Evolutionary conservation across 805 yeast genomes (phyloP).

Genomic region (Alloascoidea africana): DNA sequence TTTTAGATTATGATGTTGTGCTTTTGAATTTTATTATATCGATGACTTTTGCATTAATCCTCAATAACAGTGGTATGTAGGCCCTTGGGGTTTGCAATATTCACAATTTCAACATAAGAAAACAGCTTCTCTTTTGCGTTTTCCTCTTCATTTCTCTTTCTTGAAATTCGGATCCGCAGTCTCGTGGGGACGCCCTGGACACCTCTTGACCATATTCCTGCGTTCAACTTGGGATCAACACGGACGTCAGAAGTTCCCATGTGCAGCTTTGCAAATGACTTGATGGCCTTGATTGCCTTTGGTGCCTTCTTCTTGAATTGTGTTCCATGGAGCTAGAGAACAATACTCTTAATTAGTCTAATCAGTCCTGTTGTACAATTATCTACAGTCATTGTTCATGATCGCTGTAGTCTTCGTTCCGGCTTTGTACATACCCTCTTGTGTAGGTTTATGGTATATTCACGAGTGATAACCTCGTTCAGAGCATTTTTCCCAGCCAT

Average conservation of each 20-base stretch:
- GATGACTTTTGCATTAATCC: slow-evolving; percentile 54
- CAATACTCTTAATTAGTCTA: background rate
- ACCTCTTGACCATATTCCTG: slow-evolving; percentile 99
- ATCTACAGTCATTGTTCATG: no score
- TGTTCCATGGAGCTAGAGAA: slow-evolving; percentile 78
- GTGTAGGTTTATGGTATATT: slow-evolving; percentile 91
- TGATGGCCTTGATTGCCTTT: slow-evolving; percentile 98
- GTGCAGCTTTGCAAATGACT: slow-evolving; percentile 96
- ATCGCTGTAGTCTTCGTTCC: background rate
- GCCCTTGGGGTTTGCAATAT: slow-evolving; percentile 92
- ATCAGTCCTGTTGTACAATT: background rate
- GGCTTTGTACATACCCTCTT: slow-evolving; percentile 70
- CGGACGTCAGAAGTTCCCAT: slow-evolving; percentile 99
- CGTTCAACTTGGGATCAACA: slow-evolving; percentile 96
- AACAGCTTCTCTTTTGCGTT: slow-evolving; percentile 95
- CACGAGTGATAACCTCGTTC: slow-evolving; percentile 93
- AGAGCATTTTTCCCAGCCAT: slow-evolving; percentile 36
- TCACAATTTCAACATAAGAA: slow-evolving; percentile 96
- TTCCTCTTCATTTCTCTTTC: slow-evolving; percentile 99
- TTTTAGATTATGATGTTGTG: no score
- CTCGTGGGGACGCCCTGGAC: slow-evolving; percentile 98
- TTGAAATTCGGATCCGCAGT: slow-evolving; percentile 95
- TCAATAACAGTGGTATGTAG: slow-evolving; percentile 95
- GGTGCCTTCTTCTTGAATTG: slow-evolving; percentile 99
- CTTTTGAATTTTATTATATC: no score